Base-by-base conservation (phyloP, 257 asterid genomes). In the Scutellaria minor region DNA sequence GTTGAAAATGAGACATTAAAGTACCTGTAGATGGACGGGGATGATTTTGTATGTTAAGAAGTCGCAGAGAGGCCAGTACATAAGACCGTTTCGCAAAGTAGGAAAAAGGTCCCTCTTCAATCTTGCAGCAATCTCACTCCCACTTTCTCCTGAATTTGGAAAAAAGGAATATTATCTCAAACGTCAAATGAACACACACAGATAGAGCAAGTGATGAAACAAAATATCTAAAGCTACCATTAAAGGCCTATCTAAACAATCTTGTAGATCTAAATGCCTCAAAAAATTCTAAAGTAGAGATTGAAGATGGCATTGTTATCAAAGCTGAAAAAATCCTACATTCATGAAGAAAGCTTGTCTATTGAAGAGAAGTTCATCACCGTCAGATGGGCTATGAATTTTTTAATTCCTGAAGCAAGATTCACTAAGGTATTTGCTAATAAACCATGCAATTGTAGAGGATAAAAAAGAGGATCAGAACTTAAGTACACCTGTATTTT, bases 51-150 rank as follows among this genome's bases (percentile, higher is more conserved):
- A 91, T 22, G 97, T 91, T 64, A 93, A 54, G 85, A 91, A 89
- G 76, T 93, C 98, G 58, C 98, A 93, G 8, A 85, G 5, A 11
- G 98, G 98, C 98, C 96, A 93, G 83, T 75, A 89, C 74, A 93
- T 57, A 52, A 91, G 87, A 54, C 97, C 98, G 35, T 79, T 85
- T 64, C 79, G 66, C 85, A 88, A 64, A 57, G 97, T 91, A 0
- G 98, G 97, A 71, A 93, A 75, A 78, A 91, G 77, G 71, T 93
- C 97, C n/a, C 96, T 83, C 74, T 81, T 86, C 87, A 89, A 83
- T 76, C 97, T 80, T 68, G 89, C 96, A 71, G 72, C 79, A 60
- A 91, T 86, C 82, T 93, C 96, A 15, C 51, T 71, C 4, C 80
- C 82, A 63, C 27, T 84, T 59, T 87, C 96, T 64, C 97, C 98